These are phyloP conservation scores for Nicotiana rustica DNA, from an alignment of 305 asterid species.

Conservation along the genomic window DNA sequence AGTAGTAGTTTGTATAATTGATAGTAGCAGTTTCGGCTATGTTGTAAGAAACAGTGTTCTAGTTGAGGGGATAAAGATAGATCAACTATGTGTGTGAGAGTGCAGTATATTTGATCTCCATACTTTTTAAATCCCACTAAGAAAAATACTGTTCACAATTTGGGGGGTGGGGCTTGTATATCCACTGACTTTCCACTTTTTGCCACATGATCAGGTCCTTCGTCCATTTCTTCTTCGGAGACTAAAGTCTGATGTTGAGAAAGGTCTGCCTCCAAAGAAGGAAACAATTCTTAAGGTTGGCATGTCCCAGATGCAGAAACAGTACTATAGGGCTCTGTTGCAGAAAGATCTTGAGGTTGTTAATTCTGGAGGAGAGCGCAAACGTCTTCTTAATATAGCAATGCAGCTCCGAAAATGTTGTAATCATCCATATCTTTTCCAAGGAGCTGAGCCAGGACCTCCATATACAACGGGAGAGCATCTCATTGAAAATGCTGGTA, in stretches of 20 bases:
- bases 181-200: not conserved
- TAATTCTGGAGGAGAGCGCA: conserved; percentile 99
- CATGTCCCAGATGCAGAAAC: conserved; percentile 99
- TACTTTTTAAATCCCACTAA: no score
- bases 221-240: conserved; percentile 97
- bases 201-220: conserved; percentile 70
- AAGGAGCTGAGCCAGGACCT: conserved; percentile 99
- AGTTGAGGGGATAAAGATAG: not conserved
- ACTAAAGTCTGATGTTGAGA: conserved; percentile 98
- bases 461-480: conserved; percentile 94
- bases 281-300: conserved; percentile 99
- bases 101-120: no score
- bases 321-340: conserved; percentile 86
- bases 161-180: not conserved
- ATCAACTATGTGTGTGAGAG: not conserved
- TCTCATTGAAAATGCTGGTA: conserved; percentile 97
- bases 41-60: not conserved
- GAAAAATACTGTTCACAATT: not conserved
- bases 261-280: conserved; percentile 99
- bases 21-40: not conserved
- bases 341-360: conserved; percentile 99
- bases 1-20: conserved; percentile 8
- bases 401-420: conserved; percentile 99
- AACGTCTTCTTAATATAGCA: conserved; percentile 97
- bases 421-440: conserved; percentile 98